These are phyloP conservation scores for Domatiomyces globalis DNA, from an alignment of 2,329 filamentous ascomycete species.

Conservation along the genomic window DNA sequence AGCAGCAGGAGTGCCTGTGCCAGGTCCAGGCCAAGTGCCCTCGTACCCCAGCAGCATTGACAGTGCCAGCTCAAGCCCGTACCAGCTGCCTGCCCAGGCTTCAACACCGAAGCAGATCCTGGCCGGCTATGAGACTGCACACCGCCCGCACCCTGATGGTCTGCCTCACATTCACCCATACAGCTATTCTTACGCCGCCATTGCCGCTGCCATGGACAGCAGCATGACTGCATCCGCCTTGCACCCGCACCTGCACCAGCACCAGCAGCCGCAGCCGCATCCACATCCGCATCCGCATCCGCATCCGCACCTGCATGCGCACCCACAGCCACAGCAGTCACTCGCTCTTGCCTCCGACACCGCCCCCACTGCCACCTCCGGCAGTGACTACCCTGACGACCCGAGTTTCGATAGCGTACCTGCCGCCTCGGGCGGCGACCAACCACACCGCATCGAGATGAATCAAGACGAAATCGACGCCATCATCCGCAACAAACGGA, in stretches of 20 bases:
- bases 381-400: constrained; percentile 11
- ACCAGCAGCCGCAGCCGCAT: too few relatives aligned
- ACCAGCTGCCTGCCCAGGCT: background rate
- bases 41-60: background rate
- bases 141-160: background rate
- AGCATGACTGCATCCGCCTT: background rate
- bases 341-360: background rate
- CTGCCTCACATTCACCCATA: background rate
- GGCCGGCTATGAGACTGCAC: background rate
- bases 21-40: background rate
- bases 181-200: background rate
- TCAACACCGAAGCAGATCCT: background rate
- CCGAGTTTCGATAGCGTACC: constrained; percentile 2
- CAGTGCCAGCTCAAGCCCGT: background rate
- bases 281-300: too few relatives aligned
- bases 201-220: background rate
- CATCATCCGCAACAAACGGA: constrained; percentile 34
- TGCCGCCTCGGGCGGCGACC: constrained; percentile 4
- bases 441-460: constrained; percentile 21
- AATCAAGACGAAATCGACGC: constrained; percentile 34
- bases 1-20: background rate
- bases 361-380: too few relatives aligned
- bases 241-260: background rate
- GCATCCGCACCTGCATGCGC: background rate
- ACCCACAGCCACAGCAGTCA: background rate